Base-by-base conservation (phyloP, 1,284 basidiomycete species). In the Austropuccinia psidii region DNA sequence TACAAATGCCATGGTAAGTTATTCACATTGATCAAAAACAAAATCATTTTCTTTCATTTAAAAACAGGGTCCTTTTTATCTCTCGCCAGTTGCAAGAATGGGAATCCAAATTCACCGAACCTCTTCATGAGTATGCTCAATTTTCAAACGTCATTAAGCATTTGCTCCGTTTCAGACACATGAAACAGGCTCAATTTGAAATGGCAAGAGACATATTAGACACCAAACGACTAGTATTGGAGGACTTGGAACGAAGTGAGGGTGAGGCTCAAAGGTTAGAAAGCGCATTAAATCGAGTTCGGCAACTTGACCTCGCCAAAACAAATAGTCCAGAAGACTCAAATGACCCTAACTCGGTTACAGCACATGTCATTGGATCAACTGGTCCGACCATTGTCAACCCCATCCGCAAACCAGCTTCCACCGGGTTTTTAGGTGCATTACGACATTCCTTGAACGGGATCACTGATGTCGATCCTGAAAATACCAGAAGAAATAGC, bases 391-490 rank as follows among this genome's bases (percentile, higher is more conserved):
- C 43, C 74, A 58, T 65, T 37, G 67, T 55, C 33, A 74, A 27
- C 50, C 69, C 75, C 74, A 55, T 74, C 58, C 54, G 76, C 43
- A 70, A 72, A 72, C 55, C 61, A 11, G 37, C 52, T 27, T 65
- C 67, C 58, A 49, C 65, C 84, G 94, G 93, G 6, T 83, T 99
- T 31, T 80, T 99, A 50, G 93, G 88, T 78, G 95, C 96, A 7
- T 84, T 99, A 68, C 93, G 90, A 78, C 93, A 97, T 82, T 94
- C 93, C 27, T 82, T 99, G 75, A 93, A 95, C 78, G 92, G 92
- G 11, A 94, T 98, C 87, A 97, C 98, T 89, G 96, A 98, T 78
- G 90, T 91, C 7, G 96, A 98, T 82, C 94, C 96, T 0, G 96
- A 98, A 82, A 91, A 90, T 17, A 94, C 95, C 4, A 85, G 96